Percentiles rank a stretch among this genome's conserved stretches.
Evolutionary conservation across 305 asterid species (phyloP).

Genomic region (Solanum hybrid): DNA sequence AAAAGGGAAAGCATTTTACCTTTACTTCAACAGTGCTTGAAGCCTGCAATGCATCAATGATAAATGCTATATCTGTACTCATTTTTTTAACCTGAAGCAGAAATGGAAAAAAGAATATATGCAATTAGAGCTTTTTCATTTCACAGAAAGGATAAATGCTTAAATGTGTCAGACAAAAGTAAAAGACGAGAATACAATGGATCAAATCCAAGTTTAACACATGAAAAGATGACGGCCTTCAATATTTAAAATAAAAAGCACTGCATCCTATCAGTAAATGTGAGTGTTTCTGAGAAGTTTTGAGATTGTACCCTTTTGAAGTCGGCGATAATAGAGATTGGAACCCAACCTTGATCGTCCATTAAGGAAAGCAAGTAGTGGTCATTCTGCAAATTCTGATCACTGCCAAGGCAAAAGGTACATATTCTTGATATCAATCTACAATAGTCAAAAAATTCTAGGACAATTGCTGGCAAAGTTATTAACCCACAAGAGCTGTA

Average conservation of each 20-base stretch:
- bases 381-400: conserved; percentile 69
- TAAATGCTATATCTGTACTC: conserved; percentile 64
- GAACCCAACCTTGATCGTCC: conserved; percentile 95
- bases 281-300: background rate
- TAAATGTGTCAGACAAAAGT: background rate
- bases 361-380: conserved; percentile 66
- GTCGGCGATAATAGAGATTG: conserved; percentile 52
- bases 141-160: background rate
- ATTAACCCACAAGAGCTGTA: background rate
- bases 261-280: background rate
- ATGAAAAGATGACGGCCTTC: background rate
- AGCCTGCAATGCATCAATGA: conserved; percentile 61
- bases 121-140: background rate
- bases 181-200: background rate
- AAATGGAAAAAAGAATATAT: background rate
- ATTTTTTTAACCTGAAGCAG: conserved; percentile 60
- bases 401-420: conserved; percentile 38
- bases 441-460: background rate
- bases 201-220: background rate
- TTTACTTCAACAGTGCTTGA: conserved; percentile 77
- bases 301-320: conserved; percentile 59
- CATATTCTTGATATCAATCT: background rate
- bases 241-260: background rate
- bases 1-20: conserved; percentile 31
- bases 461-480: background rate